These are phyloP conservation scores for Kodamaea sagamina DNA, from an alignment of 805 yeast genomes.

Conservation along the genomic window DNA sequence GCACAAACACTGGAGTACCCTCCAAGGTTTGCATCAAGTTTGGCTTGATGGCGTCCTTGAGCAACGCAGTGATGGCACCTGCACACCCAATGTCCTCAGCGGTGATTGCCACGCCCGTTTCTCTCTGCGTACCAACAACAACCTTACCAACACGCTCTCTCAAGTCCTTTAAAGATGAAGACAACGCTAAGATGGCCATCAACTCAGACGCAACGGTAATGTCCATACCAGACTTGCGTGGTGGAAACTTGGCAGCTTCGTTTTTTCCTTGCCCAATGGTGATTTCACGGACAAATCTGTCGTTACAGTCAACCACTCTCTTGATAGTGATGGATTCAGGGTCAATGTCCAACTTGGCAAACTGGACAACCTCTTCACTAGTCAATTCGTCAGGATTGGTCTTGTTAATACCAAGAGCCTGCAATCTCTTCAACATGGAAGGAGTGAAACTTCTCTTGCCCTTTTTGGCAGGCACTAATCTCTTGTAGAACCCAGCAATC, in stretches of 20 bases:
- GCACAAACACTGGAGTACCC: slow-evolving; percentile 96
- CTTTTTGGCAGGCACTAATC: slow-evolving; percentile 84
- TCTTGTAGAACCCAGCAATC: slow-evolving; percentile 74
- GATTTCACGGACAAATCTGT: slow-evolving; percentile 83
- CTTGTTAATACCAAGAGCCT: slow-evolving; percentile 78
- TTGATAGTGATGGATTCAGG: slow-evolving; percentile 88
- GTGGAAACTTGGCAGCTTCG: slow-evolving; percentile 72
- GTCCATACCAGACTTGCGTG: slow-evolving; percentile 89
- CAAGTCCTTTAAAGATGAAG: slow-evolving; percentile 77
- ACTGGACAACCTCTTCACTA: slow-evolving; percentile 67
- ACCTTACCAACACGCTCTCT: slow-evolving; percentile 83
- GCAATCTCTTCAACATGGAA: slow-evolving; percentile 74
- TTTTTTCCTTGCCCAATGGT: slow-evolving; percentile 92
- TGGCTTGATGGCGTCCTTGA: slow-evolving; percentile 96
- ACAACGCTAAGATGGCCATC: slow-evolving; percentile 92
- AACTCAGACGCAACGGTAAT: slow-evolving; percentile 95
- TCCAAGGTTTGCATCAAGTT: slow-evolving; percentile 96
- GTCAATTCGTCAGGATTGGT: slow-evolving; percentile 81
- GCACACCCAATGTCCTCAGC: slow-evolving; percentile 95
- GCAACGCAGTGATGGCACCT: slow-evolving; percentile 90
- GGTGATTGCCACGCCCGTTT: slow-evolving; percentile 78
- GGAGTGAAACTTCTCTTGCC: slow-evolving; percentile 78
- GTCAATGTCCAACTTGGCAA: slow-evolving; percentile 85
- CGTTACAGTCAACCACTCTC: slow-evolving; percentile 93
- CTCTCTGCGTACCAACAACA: slow-evolving; percentile 78